Conservation (phyloP, 1,284 basidiomycete genomes). For the Kalmanozyma brasiliensis region DNA sequence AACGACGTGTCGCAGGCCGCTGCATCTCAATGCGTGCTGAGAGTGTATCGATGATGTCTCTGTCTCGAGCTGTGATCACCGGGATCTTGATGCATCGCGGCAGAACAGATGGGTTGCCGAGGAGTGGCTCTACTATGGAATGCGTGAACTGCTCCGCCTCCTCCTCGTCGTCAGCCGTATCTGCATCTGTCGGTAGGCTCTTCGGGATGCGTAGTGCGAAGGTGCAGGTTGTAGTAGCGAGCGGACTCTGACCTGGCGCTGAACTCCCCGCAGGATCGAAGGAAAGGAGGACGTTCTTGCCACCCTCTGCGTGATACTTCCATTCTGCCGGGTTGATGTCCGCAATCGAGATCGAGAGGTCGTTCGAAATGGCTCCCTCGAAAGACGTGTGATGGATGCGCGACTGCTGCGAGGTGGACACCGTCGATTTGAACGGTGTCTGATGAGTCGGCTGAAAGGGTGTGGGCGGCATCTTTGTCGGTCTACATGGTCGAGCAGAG, state of each 20-base stretch:
- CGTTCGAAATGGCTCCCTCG: background rate
- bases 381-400: conserved; percentile 24
- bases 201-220: conserved; percentile 40
- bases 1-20: conserved; percentile 20
- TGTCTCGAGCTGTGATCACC: conserved; percentile 14
- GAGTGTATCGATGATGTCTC: conserved; percentile 31
- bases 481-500: no score
- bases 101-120: conserved; percentile 17
- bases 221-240: conserved; percentile 12
- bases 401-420: conserved; percentile 39
- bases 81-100: conserved; percentile 18
- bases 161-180: conserved; percentile 7
- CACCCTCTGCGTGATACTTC: conserved; percentile 50
- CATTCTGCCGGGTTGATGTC: conserved; percentile 39
- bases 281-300: conserved; percentile 48
- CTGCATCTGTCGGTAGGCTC: background rate
- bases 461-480: conserved; percentile 46
- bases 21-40: conserved; percentile 36
- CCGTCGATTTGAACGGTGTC: conserved; percentile 51
- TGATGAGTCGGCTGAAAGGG: conserved; percentile 41
- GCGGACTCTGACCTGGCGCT: conserved; percentile 7
- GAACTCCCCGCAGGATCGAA: conserved; percentile 8
- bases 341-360: conserved; percentile 11
- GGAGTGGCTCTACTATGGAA: conserved; percentile 25
- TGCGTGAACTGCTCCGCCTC: conserved; percentile 28